A percentile compares a stretch with the other conserved stretches of the same genome.
Conservation (phyloP, 225 moss, liverwort and hornwort genomes). For the Anthoceros angustus region DNA sequence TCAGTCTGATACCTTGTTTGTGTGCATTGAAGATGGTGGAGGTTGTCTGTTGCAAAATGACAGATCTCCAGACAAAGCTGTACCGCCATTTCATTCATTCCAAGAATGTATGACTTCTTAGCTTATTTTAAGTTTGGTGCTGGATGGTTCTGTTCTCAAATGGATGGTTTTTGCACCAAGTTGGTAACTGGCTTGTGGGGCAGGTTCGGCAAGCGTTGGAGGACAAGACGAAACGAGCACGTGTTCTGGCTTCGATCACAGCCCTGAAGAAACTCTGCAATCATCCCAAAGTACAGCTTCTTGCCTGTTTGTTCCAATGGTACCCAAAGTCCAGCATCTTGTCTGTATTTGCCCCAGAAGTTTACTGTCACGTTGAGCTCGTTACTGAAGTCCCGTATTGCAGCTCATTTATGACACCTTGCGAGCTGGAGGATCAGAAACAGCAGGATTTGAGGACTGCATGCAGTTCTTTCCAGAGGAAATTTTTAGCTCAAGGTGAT, state of each 20-base stretch:
- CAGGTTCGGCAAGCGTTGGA: conserved; percentile 96
- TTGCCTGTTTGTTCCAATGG: background rate
- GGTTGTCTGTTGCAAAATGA: conserved; percentile 94
- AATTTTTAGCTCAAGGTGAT: conserved; percentile 56
- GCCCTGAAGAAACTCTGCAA: conserved; percentile 95
- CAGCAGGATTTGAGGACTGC: conserved; percentile 89
- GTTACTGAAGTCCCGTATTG: conserved; percentile 9
- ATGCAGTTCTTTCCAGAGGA: conserved; percentile 68
- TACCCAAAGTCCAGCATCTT: background rate
- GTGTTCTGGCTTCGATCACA: conserved; percentile 79
- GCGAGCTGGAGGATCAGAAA: conserved; percentile 77
- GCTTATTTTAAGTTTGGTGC: background rate
- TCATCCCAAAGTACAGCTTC: conserved; percentile 62
- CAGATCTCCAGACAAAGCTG: conserved; percentile 64
- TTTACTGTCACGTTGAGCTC: background rate
- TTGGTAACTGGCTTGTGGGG: background rate
- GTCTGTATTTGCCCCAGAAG: background rate
- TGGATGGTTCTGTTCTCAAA: background rate
- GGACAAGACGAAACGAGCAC: conserved; percentile 82
- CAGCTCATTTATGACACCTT: conserved; percentile 97
- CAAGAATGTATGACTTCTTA: conserved; percentile 40
- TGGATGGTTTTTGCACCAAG: background rate
- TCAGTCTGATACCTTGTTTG: background rate
- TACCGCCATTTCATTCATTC: conserved; percentile 88
- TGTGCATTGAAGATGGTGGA: conserved; percentile 45